These are phyloP conservation scores for Colletotrichum sp. DNA, from an alignment of 2,329 filamentous ascomycete genomes.

Conservation along the genomic window DNA sequence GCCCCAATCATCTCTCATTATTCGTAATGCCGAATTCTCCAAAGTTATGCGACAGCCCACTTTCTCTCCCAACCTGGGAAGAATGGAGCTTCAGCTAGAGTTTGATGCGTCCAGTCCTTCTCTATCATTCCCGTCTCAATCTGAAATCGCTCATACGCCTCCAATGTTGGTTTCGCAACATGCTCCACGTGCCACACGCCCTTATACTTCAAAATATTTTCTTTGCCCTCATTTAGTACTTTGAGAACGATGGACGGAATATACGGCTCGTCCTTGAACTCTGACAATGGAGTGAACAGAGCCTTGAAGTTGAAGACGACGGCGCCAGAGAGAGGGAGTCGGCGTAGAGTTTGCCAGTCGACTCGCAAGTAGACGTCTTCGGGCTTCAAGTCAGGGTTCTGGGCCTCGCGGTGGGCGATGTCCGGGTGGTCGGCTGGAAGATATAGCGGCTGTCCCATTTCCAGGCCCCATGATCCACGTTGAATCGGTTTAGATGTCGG, in stretches of 20 bases:
- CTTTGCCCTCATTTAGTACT: conserved; percentile 72
- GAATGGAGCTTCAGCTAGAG: conserved; percentile 77
- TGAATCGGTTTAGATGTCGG: conserved; percentile 78
- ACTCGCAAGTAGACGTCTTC: conserved; percentile 74
- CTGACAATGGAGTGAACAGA: conserved; percentile 75
- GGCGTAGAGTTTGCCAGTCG: conserved; percentile 87
- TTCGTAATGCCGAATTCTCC: background rate
- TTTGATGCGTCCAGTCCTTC: conserved; percentile 69
- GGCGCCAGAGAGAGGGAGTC: conserved; percentile 76
- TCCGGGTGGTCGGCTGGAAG: conserved; percentile 73
- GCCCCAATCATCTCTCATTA: background rate
- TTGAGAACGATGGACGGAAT: conserved; percentile 73
- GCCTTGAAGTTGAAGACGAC: conserved; percentile 91
- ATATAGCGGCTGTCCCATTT: conserved; percentile 77
- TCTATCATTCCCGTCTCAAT: conserved; percentile 63
- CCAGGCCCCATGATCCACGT: conserved; percentile 83
- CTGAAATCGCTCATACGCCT: conserved; percentile 71
- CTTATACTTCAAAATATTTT: conserved; percentile 78
- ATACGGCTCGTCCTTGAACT: conserved; percentile 74
- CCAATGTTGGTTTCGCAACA: conserved; percentile 69
- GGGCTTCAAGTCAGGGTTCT: conserved; percentile 60
- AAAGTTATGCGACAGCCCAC: conserved; percentile 49
- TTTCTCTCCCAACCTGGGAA: conserved; percentile 80
- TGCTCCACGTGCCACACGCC: conserved; percentile 82
- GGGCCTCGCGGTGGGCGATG: conserved; percentile 61